These are phyloP conservation scores for Aspergillus sp. DNA, from an alignment of 2,329 filamentous ascomycete genomes.

Conservation along the genomic window DNA sequence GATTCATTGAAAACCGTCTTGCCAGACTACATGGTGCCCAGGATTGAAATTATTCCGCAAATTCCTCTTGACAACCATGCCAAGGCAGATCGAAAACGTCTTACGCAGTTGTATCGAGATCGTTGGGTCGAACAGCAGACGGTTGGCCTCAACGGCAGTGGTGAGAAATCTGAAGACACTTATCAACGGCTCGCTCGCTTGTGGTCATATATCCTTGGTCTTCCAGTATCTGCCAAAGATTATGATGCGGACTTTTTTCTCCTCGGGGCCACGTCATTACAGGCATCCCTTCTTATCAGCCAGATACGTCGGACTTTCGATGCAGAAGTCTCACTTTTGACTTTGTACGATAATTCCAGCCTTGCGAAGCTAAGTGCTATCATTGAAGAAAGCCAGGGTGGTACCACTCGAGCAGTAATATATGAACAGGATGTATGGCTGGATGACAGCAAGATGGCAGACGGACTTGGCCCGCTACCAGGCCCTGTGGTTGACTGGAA, in stretches of 20 bases:
- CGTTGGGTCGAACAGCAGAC: constrained; percentile 1
- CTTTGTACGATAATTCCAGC: constrained; percentile 15
- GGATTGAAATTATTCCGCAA: constrained; percentile 58
- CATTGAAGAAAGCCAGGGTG: constrained; percentile 2
- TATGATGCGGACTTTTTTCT: constrained; percentile 15
- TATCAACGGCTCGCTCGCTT: neutral
- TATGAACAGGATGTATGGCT: constrained; percentile 12
- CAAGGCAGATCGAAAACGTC: constrained; percentile 47
- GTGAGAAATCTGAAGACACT: neutral
- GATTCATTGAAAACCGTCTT: constrained; percentile 57
- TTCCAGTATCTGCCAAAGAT: neutral
- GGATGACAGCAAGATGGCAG: constrained; percentile 12
- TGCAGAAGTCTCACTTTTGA: constrained; percentile 9
- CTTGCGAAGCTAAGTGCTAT: constrained; percentile 6
- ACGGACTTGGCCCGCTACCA: constrained; percentile 3
- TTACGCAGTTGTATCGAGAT: constrained; percentile 7
- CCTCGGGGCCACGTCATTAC: constrained; percentile 16
- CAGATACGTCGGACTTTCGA: constrained; percentile 10
- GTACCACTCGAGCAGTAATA: neutral
- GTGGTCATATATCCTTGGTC: constrained; percentile 7
- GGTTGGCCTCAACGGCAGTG: neutral
- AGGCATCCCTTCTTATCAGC: constrained; percentile 13
- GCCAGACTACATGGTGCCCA: constrained; percentile 64
- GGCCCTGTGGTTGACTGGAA: constrained; percentile 10
- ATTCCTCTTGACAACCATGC: constrained; percentile 67